Evolutionary conservation across 345 rosid species (phyloP).

Genomic region (Ailanthus altissimus): DNA sequence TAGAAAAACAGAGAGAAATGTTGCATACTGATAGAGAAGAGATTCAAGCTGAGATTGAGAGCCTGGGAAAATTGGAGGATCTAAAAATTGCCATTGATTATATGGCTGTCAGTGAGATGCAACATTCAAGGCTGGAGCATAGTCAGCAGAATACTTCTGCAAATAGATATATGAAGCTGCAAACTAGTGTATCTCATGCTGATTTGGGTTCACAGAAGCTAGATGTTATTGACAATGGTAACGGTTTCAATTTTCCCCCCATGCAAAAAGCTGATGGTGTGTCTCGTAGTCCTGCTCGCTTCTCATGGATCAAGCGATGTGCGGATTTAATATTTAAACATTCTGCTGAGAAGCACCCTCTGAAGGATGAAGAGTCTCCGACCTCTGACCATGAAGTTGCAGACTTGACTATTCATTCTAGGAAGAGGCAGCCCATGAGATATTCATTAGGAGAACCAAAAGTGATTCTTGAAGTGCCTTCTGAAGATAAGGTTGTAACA

Average conservation of each 20-base stretch:
- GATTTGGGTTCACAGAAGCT: slow-evolving; percentile 34
- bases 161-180: slow-evolving; percentile 41
- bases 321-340: slow-evolving; percentile 64
- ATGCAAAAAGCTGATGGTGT: slow-evolving; percentile 32
- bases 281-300: slow-evolving; percentile 51
- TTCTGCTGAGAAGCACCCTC: slow-evolving; percentile 47
- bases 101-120: slow-evolving; percentile 70
- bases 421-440: slow-evolving; percentile 19
- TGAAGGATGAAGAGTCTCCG: slow-evolving; percentile 34
- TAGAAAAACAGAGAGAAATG: slow-evolving; percentile 78
- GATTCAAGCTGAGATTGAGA: slow-evolving; percentile 63
- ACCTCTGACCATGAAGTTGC: slow-evolving; percentile 30
- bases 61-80: slow-evolving; percentile 74
- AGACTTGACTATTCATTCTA: slow-evolving; percentile 22
- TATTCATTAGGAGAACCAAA: slow-evolving; percentile 46
- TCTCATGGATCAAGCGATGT: slow-evolving; percentile 79
- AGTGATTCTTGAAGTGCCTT: slow-evolving; percentile 50
- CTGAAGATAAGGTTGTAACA: slow-evolving; percentile 28
- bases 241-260: slow-evolving; percentile 45
- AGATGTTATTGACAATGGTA: slow-evolving; percentile 35
- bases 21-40: slow-evolving; percentile 76
- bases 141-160: slow-evolving; percentile 60
- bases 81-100: slow-evolving; percentile 67
- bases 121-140: slow-evolving; percentile 57
- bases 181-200: slow-evolving; percentile 37